Evolutionary conservation across 345 rosid genomes (phyloP).

Genomic region (Salix suchowensis): DNA sequence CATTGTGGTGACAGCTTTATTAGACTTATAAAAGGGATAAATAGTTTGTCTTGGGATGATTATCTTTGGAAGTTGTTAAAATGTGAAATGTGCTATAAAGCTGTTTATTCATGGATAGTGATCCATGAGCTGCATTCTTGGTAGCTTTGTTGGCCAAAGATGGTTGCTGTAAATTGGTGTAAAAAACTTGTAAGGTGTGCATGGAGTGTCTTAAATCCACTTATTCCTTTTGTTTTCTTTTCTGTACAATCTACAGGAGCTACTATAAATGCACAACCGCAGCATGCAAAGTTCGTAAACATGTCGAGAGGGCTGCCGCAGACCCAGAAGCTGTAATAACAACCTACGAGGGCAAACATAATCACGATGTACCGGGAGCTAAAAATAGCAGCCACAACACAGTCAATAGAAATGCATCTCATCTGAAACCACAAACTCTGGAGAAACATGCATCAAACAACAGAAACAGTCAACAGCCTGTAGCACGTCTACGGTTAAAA

Average conservation of each 20-base stretch:
- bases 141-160: not conserved
- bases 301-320: constrained; percentile 81
- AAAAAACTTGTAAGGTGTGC: not conserved
- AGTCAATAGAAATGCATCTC: constrained; percentile 16
- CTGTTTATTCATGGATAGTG: not conserved
- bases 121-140: not conserved
- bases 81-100: not conserved
- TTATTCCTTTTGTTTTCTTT: not conserved
- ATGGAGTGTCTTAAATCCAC: not conserved
- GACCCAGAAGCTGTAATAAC: constrained; percentile 82
- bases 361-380: constrained; percentile 70
- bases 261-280: constrained; percentile 82
- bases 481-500: constrained; percentile 52
- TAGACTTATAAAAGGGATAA: not conserved
- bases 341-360: constrained; percentile 91
- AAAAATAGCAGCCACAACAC: constrained; percentile 46
- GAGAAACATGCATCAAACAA: constrained; percentile 22
- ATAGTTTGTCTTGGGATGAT: not conserved
- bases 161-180: not conserved
- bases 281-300: constrained; percentile 90
- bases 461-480: constrained; percentile 38
- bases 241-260: constrained; percentile 49
- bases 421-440: constrained; percentile 15
- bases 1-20: not conserved
- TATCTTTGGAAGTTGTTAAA: not conserved